These are phyloP conservation scores for Ganoderma lingzhi DNA, from an alignment of 1,284 basidiomycete genomes.

Conservation along the genomic window DNA sequence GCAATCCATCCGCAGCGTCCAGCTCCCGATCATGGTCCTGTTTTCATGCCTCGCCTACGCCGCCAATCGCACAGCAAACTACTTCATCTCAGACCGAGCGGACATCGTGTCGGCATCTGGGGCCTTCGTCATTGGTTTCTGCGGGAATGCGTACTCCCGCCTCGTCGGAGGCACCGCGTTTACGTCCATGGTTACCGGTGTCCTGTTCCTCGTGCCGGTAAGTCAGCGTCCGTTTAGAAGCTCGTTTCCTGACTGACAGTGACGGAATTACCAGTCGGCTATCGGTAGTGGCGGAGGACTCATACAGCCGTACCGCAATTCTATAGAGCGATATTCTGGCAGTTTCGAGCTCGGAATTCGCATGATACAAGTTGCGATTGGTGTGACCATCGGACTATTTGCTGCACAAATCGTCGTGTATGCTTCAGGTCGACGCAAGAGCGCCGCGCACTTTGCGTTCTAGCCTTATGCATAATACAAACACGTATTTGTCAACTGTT, in stretches of 20 bases:
- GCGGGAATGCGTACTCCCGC: slow-evolving; percentile 85
- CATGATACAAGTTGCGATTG: slow-evolving; percentile 89
- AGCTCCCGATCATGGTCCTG: slow-evolving; percentile 80
- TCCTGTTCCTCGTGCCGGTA: slow-evolving; percentile 86
- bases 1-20: slow-evolving; percentile 72
- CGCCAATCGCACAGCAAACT: slow-evolving; percentile 59
- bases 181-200: slow-evolving; percentile 89
- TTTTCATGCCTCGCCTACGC: slow-evolving; percentile 83
- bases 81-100: slow-evolving; percentile 50
- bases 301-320: slow-evolving; percentile 66
- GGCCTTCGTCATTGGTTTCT: slow-evolving; percentile 82
- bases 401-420: slow-evolving; percentile 84
- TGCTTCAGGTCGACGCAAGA: slow-evolving; percentile 76
- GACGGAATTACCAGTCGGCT: slow-evolving; percentile 64
- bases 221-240: slow-evolving; percentile 36
- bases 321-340: slow-evolving; percentile 72
- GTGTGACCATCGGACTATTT: slow-evolving; percentile 86
- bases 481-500: neutral
- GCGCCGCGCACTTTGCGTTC: slow-evolving; percentile 80
- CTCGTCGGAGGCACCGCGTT: slow-evolving; percentile 84
- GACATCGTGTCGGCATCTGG: slow-evolving; percentile 77
- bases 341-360: slow-evolving; percentile 74
- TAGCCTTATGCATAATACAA: slow-evolving; percentile 42
- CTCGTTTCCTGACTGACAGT: slow-evolving; percentile 4
- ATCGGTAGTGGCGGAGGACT: slow-evolving; percentile 88